A percentile compares a stretch with the other conserved stretches of the same genome.
Evolutionary conservation across 805 yeast species (phyloP).

Genomic region (Candida suzukii): DNA sequence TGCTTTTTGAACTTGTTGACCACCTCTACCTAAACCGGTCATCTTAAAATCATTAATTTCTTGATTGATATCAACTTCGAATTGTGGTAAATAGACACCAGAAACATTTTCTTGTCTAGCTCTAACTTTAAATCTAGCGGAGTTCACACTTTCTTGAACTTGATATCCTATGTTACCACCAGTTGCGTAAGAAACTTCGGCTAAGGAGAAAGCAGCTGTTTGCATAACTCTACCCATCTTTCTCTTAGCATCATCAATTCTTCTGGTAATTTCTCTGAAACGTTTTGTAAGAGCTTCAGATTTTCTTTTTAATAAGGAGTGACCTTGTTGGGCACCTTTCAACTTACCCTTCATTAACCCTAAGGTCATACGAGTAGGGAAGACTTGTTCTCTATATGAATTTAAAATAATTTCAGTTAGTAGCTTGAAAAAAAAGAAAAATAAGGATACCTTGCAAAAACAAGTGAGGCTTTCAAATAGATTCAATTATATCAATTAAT

Average conservation of each 20-base stretch:
- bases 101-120: conserved; percentile 95
- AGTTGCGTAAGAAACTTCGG: conserved; percentile 95
- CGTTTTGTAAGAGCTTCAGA: conserved; percentile 96
- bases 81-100: conserved; percentile 91
- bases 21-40: conserved; percentile 98
- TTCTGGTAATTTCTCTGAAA: conserved; percentile 88
- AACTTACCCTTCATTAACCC: conserved; percentile 91
- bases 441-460: no score
- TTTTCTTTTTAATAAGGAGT: conserved; percentile 85
- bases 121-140: conserved; percentile 83
- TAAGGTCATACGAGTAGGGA: conserved; percentile 96
- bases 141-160: conserved; percentile 88
- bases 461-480: no score
- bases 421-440: no score
- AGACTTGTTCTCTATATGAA: conserved; percentile 75
- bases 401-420: neutral
- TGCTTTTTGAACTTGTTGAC: conserved; percentile 95
- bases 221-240: conserved; percentile 99
- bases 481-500: neutral
- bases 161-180: conserved; percentile 95
- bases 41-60: conserved; percentile 87
- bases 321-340: conserved; percentile 97
- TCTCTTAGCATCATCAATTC: conserved; percentile 91
- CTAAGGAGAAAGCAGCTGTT: conserved; percentile 93
- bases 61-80: conserved; percentile 78